Evolutionary conservation across 768 basidiomycete species (phyloP), one percentile per base, ranked within the genome.

Genomic region (Lentinus tigrinus): DNA sequence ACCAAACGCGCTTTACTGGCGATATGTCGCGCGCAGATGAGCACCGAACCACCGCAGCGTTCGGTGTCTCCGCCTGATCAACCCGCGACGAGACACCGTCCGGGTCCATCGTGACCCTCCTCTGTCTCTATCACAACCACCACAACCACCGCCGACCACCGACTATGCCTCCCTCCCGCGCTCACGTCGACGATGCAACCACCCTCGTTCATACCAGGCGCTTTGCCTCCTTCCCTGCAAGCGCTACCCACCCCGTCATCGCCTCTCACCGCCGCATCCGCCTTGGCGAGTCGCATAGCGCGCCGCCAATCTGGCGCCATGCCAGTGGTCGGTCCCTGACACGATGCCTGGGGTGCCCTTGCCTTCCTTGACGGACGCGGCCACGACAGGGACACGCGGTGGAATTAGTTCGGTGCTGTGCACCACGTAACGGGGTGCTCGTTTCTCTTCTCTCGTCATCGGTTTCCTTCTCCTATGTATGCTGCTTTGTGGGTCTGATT

Each of bases 11-110:
- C 11, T 59, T n/a, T 79, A 75, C 65, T 79, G 78, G 78, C 75
- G 78, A 24, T 80, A 79, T 58, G 73, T 79, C 54, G 74, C 78
- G n/a, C 77, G 78, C 52, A 71, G 78, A 67, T 79, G 68, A 66
- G n/a, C n/a, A n/a, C 52, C 14, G 38, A 16, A 46, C 28, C 42
- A 19, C 75, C 74, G 59, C 19, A 34, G 31, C 63, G 42, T 52
- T 39, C 31, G 17, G 52, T 19, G 38, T 28, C 43, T 48, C 21
- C 51, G 49, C 21, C 28, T 50, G 39, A 24, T 40, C 52, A 46
- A 24, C 58, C 54, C 26, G 38, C 52, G 23, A 38, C 60, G 39
- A 46, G 28, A 54, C 27, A 17, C 37, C 34, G 48, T 31, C 42
- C 43, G 46, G 19, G 49, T 28, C 9, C 52, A 36, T 51, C 27